phyloP scores from a whole-genome alignment of 495 filamentous ascomycete species.

The Evernia prunastri region DNA sequence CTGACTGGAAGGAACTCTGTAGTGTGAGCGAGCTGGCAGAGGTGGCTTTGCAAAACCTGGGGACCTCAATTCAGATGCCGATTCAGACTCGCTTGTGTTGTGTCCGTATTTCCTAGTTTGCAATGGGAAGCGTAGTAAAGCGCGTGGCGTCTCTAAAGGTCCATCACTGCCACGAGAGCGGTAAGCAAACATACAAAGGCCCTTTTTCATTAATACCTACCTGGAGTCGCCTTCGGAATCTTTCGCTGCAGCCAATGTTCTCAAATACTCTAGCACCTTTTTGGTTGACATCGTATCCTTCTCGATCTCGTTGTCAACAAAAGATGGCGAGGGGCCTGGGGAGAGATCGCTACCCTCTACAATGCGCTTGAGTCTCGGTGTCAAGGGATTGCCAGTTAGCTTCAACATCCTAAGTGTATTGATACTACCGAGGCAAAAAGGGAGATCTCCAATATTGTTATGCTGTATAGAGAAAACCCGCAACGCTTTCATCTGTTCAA shows the following conservation, averaged over 20 bases:
- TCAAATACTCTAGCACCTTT: conserved; percentile 72
- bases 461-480: conserved; percentile 75
- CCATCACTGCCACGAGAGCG: conserved; percentile 39
- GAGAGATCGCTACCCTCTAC: conserved; percentile 40
- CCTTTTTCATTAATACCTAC: conserved; percentile 39
- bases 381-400: conserved; percentile 76
- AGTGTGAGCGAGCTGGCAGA: conserved; percentile 70
- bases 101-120: conserved; percentile 46
- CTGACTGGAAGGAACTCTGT: conserved; percentile 70
- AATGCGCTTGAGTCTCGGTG: conserved; percentile 40
- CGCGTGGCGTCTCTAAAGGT: conserved; percentile 63
- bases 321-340: conserved; percentile 27
- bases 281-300: conserved; percentile 63
- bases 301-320: conserved; percentile 45
- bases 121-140: conserved; percentile 76
- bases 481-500: conserved; percentile 66
- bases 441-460: conserved; percentile 78
- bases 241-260: conserved; percentile 50
- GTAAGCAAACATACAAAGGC: conserved; percentile 1
- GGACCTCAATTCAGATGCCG: conserved; percentile 48
- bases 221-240: conserved; percentile 62
- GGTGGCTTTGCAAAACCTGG: conserved; percentile 61
- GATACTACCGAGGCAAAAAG: conserved; percentile 80
- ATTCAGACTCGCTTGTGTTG: conserved; percentile 45
- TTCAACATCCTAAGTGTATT: conserved; percentile 79